Conservation (phyloP, 2,329 filamentous ascomycete genomes). For the Fusarium tricinctum region DNA sequence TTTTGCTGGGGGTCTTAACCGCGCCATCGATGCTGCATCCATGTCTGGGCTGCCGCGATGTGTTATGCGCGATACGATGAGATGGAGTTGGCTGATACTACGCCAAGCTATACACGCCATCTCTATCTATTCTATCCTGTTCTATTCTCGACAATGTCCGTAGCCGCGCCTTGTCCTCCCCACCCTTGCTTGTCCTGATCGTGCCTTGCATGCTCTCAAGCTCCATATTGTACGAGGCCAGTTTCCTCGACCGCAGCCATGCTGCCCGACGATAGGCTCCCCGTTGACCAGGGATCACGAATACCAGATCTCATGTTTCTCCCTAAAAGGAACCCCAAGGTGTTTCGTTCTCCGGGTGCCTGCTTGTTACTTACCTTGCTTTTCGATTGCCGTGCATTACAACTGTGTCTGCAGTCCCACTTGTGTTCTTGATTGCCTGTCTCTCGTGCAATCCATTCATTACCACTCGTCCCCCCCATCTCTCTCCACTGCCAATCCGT, state of each 20-base stretch:
- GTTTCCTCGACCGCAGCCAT: constrained; percentile 43
- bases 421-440: constrained; percentile 42
- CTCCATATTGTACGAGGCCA: constrained; percentile 39
- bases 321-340: constrained; percentile 24
- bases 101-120: constrained; percentile 19
- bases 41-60: constrained; percentile 29
- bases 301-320: constrained; percentile 39
- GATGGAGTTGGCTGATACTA: constrained; percentile 32
- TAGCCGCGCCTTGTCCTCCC: constrained; percentile 40
- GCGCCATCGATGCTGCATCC: constrained; percentile 23
- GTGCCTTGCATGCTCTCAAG: constrained; percentile 29
- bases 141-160: constrained; percentile 14
- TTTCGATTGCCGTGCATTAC: constrained; percentile 31
- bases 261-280: constrained; percentile 45
- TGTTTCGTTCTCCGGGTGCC: constrained; percentile 44
- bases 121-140: neutral
- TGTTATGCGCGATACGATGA: constrained; percentile 40
- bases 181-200: constrained; percentile 9
- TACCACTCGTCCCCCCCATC: constrained; percentile 46
- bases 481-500: constrained; percentile 23
- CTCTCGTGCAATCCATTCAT: constrained; percentile 43
- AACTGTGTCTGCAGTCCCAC: constrained; percentile 26
- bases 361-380: constrained; percentile 11
- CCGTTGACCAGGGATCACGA: constrained; percentile 29
- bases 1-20: constrained; percentile 10